phyloP scores from a whole-genome alignment of 2,329 filamentous ascomycete genomes.

The Clonostachys chloroleuca region DNA sequence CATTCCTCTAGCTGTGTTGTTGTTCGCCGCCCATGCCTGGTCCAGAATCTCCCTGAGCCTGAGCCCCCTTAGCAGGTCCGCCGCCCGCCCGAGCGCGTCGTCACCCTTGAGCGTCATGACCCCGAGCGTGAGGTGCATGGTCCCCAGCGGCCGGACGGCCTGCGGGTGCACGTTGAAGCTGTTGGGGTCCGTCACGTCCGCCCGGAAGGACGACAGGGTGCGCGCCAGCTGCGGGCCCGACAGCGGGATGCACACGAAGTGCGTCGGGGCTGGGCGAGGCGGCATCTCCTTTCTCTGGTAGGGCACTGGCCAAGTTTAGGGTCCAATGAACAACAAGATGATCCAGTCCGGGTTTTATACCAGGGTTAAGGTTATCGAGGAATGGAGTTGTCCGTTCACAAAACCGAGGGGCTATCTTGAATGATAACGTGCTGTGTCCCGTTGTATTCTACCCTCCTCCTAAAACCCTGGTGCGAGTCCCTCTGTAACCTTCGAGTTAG shows the following conservation, averaged over 20 bases:
- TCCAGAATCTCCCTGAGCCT: constrained; percentile 32
- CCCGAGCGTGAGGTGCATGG: constrained; percentile 81
- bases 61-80: constrained; percentile 30
- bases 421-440: neutral
- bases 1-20: constrained; percentile 1
- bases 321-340: neutral
- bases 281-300: neutral
- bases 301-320: too few species aligned
- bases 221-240: constrained; percentile 60
- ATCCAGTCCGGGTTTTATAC: neutral
- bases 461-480: too few species aligned
- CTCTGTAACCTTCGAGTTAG: too few species aligned
- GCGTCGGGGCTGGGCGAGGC: constrained; percentile 47
- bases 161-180: constrained; percentile 49
- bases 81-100: constrained; percentile 35
- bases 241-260: constrained; percentile 75
- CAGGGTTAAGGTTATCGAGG: neutral
- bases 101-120: constrained; percentile 69
- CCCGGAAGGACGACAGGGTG: constrained; percentile 56
- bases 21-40: constrained; percentile 8
- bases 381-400: neutral
- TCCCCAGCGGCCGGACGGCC: constrained; percentile 72
- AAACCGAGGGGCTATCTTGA: neutral
- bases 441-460: too few species aligned
- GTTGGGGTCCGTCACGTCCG: constrained; percentile 36